phyloP scores from a whole-genome alignment of 1,139 yeast species.

The Suhomyces atakaporum region DNA sequence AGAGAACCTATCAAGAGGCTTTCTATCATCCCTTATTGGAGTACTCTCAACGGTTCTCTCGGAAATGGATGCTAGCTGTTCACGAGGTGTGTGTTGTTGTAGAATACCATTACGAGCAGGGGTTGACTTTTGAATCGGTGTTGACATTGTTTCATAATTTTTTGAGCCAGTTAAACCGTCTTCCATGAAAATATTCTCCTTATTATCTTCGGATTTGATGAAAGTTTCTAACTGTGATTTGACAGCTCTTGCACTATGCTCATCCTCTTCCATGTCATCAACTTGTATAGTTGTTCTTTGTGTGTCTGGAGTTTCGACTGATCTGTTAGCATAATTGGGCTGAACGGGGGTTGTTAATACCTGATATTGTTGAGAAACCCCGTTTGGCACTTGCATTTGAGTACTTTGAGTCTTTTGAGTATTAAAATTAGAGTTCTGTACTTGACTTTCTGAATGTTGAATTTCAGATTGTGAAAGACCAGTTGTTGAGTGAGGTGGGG shows the following conservation, averaged over 20 bases:
- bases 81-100: slow-evolving; percentile 6
- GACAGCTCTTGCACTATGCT: slow-evolving; percentile 30
- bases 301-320: slow-evolving; percentile 49
- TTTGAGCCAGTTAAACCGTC: slow-evolving; percentile 18
- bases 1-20: slow-evolving; percentile 12
- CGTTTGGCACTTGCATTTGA: slow-evolving; percentile 5
- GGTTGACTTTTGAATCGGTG: slow-evolving; percentile 28
- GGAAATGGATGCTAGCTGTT: slow-evolving; percentile 41
- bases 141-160: slow-evolving; percentile 29
- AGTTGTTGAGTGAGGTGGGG: slow-evolving; percentile 8
- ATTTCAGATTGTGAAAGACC: slow-evolving; percentile 2
- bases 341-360: slow-evolving; percentile 45
- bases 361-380: slow-evolving; percentile 9
- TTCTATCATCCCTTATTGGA: slow-evolving; percentile 22
- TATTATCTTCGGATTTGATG: slow-evolving; percentile 38
- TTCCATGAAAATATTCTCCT: slow-evolving; percentile 46
- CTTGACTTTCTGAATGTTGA: slow-evolving; percentile 11
- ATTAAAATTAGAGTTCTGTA: slow-evolving; percentile 3
- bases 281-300: slow-evolving; percentile 50
- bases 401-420: not conserved
- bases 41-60: slow-evolving; percentile 40
- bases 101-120: slow-evolving; percentile 9
- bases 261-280: slow-evolving; percentile 38
- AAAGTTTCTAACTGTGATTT: slow-evolving; percentile 36
- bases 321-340: slow-evolving; percentile 19